Base-by-base conservation (phyloP, 2,329 filamentous ascomycete species). In the Neonectria magnoliae region DNA sequence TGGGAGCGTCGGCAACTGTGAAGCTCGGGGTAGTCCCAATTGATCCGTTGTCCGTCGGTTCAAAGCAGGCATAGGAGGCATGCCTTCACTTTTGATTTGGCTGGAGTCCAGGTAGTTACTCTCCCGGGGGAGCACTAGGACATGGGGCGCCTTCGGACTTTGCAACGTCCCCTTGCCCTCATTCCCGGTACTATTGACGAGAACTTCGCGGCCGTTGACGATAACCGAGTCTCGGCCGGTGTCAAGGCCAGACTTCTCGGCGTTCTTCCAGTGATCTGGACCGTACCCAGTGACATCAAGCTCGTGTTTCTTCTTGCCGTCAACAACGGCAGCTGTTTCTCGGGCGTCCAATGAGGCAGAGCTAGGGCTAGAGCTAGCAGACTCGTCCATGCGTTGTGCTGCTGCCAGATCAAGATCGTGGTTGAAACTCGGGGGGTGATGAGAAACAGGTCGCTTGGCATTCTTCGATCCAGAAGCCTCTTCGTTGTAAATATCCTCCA, bases 271-370 rank as follows among this genome's bases (percentile, higher is more conserved):
- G 59, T 90, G 88, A 76, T 98, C 95, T 4, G 83, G 74, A 1
- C 94, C 94, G 62, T 90, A 88, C 0, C 95, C 94, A 57, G 90
- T 89, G 22, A 97, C 89, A 74, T 98, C 94, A 60, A 89, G 86
- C 62, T 87, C 84, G 75, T 94, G 91, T 33, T 85, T 84, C 5
- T 82, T 72, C 71, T 91, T 91, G 16, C 83, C 81, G 16, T 84
- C 86, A n/a, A 91, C 84, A 65, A 80, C 69, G 6, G 67, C 69
- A 22, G 77, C 78, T 2, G 47, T 58, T 16, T 68, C 67, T 11
- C 50, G n/a, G 4, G 68, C 66, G 48, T 75, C 71, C 10, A 67
- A 69, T 42, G 72, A 73, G 2, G 67, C 65, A 16, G 66, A 38
- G 44, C 53, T 48, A 3, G 61, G 45, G 42, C 61, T 69, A 9